phyloP scores from a whole-genome alignment of 148 eudicot genomes.

The Beta vulgaris region DNA sequence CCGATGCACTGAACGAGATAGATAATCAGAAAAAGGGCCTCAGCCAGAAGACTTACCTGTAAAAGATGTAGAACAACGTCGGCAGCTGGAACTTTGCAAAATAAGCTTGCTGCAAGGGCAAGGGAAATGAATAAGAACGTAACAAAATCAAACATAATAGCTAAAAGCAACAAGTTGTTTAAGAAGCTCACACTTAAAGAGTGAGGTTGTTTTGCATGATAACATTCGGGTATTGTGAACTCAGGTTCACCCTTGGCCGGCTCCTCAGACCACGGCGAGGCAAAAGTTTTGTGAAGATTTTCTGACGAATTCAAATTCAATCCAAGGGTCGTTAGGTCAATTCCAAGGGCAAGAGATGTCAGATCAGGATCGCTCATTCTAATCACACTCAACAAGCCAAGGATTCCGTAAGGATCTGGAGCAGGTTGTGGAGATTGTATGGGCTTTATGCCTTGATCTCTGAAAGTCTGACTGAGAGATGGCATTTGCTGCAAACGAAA shows the following conservation, averaged over 20 bases:
- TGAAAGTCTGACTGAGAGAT: slow-evolving; percentile 57
- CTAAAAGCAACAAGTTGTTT: not conserved
- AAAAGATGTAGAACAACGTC: slow-evolving; percentile 76
- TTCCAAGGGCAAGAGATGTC: slow-evolving; percentile 82
- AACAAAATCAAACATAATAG: slow-evolving; percentile 3
- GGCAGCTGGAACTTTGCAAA: slow-evolving; percentile 69
- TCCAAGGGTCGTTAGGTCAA: slow-evolving; percentile 84
- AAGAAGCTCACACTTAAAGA: slow-evolving; percentile 58
- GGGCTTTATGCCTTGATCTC: slow-evolving; percentile 77
- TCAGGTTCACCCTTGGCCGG: slow-evolving; percentile 91
- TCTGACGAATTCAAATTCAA: slow-evolving; percentile 77
- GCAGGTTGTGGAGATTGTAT: slow-evolving; percentile 66
- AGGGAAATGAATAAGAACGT: slow-evolving; percentile 25
- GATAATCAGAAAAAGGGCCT: not conserved
- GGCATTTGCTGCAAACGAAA: slow-evolving; percentile 81
- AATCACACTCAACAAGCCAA: slow-evolving; percentile 76
- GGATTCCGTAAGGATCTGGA: slow-evolving; percentile 75
- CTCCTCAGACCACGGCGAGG: slow-evolving; percentile 95
- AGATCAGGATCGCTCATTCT: slow-evolving; percentile 87
- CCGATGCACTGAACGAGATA: not conserved
- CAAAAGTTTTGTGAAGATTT: slow-evolving; percentile 78
- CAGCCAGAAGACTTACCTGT: slow-evolving; percentile 44
- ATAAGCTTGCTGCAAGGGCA: slow-evolving; percentile 67
- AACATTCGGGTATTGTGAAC: slow-evolving; percentile 78
- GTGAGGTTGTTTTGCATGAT: slow-evolving; percentile 68